Evolutionary conservation across 768 basidiomycete species (phyloP).

Genomic region (Mycena albidolilacea): DNA sequence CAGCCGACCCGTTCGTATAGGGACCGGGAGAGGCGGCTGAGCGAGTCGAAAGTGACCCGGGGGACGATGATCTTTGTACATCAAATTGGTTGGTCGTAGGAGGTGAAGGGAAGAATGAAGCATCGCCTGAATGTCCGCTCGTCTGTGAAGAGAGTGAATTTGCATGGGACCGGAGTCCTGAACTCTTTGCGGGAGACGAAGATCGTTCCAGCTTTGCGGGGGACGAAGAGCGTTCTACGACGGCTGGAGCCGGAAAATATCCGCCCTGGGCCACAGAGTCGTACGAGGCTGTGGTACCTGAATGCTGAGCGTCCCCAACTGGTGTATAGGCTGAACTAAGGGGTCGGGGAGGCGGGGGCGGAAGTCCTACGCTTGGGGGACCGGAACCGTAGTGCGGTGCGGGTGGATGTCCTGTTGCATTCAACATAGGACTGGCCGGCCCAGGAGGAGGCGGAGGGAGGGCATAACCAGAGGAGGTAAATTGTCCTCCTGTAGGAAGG

Average conservation of each 20-base stretch:
- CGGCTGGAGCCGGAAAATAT: slow-evolving; percentile 2
- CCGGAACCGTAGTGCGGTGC: slow-evolving; percentile 13
- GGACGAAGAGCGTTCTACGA: neutral
- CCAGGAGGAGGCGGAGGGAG: slow-evolving; percentile 35
- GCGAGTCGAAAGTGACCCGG: slow-evolving; percentile 22
- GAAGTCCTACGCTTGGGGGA: slow-evolving; percentile 15
- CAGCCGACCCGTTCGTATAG: slow-evolving; percentile 28
- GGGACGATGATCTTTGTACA: slow-evolving; percentile 21
- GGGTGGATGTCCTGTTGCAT: slow-evolving; percentile 1
- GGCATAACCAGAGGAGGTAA: slow-evolving; percentile 35
- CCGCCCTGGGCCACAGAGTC: slow-evolving; percentile 8
- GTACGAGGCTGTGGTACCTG: slow-evolving; percentile 19
- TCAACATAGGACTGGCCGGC: neutral
- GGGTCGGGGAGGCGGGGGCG: slow-evolving; percentile 32
- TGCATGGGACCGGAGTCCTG: slow-evolving; percentile 18
- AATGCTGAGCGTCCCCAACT: slow-evolving; percentile 18
- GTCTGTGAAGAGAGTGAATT: slow-evolving; percentile 34
- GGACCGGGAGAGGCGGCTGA: slow-evolving; percentile 22
- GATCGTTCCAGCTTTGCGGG: slow-evolving; percentile 9
- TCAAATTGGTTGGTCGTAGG: slow-evolving; percentile 1
- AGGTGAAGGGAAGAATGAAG: slow-evolving; percentile 17
- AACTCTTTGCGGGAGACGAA: slow-evolving; percentile 23
- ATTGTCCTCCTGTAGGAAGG: slow-evolving; percentile 24
- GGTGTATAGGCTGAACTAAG: slow-evolving; percentile 28
- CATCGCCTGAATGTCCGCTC: slow-evolving; percentile 24